Percentiles rank a stretch among this genome's conserved stretches.
phyloP scores from a whole-genome alignment of 371 early-diverging fungal species.

The Pancytospora epiphaga region DNA sequence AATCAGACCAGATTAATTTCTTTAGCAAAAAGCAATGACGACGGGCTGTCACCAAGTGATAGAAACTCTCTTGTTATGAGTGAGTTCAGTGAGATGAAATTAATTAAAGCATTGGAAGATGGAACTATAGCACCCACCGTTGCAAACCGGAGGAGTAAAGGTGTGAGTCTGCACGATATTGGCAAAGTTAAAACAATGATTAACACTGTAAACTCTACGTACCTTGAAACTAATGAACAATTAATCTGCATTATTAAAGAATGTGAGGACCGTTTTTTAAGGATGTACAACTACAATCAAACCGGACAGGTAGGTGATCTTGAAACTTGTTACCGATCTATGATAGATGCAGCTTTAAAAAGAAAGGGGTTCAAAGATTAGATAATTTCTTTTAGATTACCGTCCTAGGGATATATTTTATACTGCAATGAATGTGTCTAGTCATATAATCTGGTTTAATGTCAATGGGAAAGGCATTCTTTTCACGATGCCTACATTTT shows the following conservation, averaged over 20 bases:
- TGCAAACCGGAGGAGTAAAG: conserved; percentile 35
- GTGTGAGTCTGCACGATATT: conserved; percentile 16
- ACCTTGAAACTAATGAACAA: neutral
- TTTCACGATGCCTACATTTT: too few relatives aligned
- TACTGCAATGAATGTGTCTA: too few relatives aligned
- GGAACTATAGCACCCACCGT: conserved; percentile 3
- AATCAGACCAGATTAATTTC: conserved; percentile 29
- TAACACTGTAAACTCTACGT: conserved; percentile 16
- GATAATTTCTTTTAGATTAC: too few relatives aligned
- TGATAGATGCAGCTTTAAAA: too few relatives aligned
- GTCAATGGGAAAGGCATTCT: too few relatives aligned
- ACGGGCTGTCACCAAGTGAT: conserved; percentile 26
- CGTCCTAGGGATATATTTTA: too few relatives aligned
- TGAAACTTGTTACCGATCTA: conserved; percentile 28
- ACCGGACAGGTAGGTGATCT: conserved; percentile 11
- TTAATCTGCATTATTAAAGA: conserved; percentile 16
- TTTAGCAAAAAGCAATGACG: neutral
- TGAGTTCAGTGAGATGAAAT: conserved; percentile 8
- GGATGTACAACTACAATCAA: conserved; percentile 11
- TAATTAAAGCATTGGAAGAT: conserved; percentile 7
- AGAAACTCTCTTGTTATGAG: conserved; percentile 21
- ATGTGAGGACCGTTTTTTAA: conserved; percentile 32
- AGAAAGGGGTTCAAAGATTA: too few relatives aligned
- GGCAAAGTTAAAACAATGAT: conserved; percentile 26
- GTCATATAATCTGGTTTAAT: too few relatives aligned